Conservation (phyloP, 768 basidiomycete species). For the Piloderma croceum region DNA sequence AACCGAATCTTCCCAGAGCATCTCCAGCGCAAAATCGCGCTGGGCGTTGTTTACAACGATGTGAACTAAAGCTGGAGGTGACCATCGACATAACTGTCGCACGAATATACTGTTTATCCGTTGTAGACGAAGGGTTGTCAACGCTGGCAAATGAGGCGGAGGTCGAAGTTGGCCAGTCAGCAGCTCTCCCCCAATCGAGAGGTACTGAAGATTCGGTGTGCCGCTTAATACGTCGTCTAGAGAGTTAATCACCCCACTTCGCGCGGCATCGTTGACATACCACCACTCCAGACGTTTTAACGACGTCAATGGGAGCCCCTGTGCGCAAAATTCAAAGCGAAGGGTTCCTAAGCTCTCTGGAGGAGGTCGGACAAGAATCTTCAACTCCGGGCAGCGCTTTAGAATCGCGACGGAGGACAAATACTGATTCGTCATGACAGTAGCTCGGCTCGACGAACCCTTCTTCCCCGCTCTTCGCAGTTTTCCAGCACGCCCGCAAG, state of each 20-base stretch:
- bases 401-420: constrained; percentile 43
- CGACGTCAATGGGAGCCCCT: constrained; percentile 39
- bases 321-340: constrained; percentile 50
- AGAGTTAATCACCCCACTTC: constrained; percentile 63
- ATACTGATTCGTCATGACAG: constrained; percentile 35
- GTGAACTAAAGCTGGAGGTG: constrained; percentile 46
- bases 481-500: constrained; percentile 30
- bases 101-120: constrained; percentile 46
- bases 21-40: constrained; percentile 29
- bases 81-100: constrained; percentile 44
- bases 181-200: constrained; percentile 47
- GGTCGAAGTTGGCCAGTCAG: constrained; percentile 22
- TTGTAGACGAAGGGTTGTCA: constrained; percentile 51
- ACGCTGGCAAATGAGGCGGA: constrained; percentile 34
- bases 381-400: constrained; percentile 41
- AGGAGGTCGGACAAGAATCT: constrained; percentile 50
- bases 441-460: constrained; percentile 53
- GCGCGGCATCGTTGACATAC: constrained; percentile 48
- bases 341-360: constrained; percentile 20
- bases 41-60: constrained; percentile 48
- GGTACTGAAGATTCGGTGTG: constrained; percentile 53
- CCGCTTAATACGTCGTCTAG: constrained; percentile 44
- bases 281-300: constrained; percentile 67
- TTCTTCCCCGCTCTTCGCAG: constrained; percentile 21
- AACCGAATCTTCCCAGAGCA: constrained; percentile 48